phyloP scores from a whole-genome alignment of 208 protist genomes.

The Blastocrithidia nonstop region DNA sequence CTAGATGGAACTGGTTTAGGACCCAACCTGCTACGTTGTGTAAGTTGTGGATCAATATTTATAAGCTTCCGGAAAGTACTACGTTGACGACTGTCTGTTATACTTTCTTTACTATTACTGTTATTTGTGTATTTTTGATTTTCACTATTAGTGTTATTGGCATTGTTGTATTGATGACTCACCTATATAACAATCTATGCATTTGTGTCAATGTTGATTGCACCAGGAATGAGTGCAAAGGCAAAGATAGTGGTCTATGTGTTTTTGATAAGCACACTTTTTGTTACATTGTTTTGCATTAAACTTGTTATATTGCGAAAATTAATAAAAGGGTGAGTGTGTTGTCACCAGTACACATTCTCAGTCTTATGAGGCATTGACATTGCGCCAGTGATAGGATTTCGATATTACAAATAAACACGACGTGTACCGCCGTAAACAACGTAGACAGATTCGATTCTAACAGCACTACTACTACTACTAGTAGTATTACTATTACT shows the following conservation, averaged over 20 bases:
- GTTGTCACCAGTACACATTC: constrained; percentile 47
- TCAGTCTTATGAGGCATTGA: background rate
- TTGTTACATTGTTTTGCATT: constrained; percentile 10
- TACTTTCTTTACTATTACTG: background rate
- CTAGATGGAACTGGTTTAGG: constrained; percentile 5
- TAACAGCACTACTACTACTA: constrained; percentile 1
- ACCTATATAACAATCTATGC: constrained; percentile 49
- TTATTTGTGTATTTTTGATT: background rate
- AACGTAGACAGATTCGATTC: background rate
- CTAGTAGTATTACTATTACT: background rate
- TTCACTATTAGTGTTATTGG: constrained; percentile 15
- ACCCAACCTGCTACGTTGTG: constrained; percentile 52
- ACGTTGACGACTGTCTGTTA: background rate
- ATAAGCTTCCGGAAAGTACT: constrained; percentile 34
- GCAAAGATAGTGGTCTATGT: constrained; percentile 26
- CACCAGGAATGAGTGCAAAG: constrained; percentile 65
- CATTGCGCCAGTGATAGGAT: background rate
- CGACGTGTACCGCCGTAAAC: no score
- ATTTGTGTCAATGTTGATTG: constrained; percentile 20
- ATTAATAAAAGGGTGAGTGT: constrained; percentile 51
- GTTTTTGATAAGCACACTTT: constrained; percentile 8
- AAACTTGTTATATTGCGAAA: constrained; percentile 40
- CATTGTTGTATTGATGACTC: constrained; percentile 10
- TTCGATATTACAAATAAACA: no score
- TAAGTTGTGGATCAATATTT: constrained; percentile 55